Base-by-base conservation (phyloP, 2,329 filamentous ascomycete genomes). In the Phaeosphaeria sp. region DNA sequence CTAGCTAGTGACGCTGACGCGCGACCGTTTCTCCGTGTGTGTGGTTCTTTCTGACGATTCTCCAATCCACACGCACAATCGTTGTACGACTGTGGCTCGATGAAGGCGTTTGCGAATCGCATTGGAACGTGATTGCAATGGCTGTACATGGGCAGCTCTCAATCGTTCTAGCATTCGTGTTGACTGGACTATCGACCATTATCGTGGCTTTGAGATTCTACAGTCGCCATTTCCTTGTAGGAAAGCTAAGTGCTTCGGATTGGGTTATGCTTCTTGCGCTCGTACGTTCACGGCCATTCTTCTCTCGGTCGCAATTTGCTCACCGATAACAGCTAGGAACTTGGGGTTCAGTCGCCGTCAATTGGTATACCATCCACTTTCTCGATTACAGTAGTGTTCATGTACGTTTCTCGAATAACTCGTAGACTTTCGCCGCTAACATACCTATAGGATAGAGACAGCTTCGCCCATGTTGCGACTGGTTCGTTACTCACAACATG, bases 181-280 rank as follows among this genome's bases (percentile, higher is more conserved):
- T 74, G 17, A 72, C 71, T 11, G 64, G 64, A 21, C 25, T 68
- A 7, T 75, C 72, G 25, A 75, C 72, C 7, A 21, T 72, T 15
- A 60, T 75, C 21, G 68, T 75, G 46, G 65, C 62, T 27, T 55
- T 73, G 21, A 72, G 72, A 48, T 72, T 74, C 30, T 75, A 75
- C 50, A 64, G 65, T 51, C 71, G 72, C 3, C 61, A 71, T 43
- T 71, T 64, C 30, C 56, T 72, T 17, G 61, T 69, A 18, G 58
- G 68, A 9, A 74, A 69, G 52, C 57, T 74, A 6, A 66, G 62
- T 33, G 60, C 66, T 23, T 59, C 69, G 9, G 72, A 75, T 54
- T 75, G 67, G 67, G 60, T 72, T 13, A 73, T 74, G 64, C 57
- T 73, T 6, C 39, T 62, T 15, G 69, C 68, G 11, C 55, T 74